phyloP scores from a whole-genome alignment of 768 basidiomycete genomes.

The Trametes cinnabarina region DNA sequence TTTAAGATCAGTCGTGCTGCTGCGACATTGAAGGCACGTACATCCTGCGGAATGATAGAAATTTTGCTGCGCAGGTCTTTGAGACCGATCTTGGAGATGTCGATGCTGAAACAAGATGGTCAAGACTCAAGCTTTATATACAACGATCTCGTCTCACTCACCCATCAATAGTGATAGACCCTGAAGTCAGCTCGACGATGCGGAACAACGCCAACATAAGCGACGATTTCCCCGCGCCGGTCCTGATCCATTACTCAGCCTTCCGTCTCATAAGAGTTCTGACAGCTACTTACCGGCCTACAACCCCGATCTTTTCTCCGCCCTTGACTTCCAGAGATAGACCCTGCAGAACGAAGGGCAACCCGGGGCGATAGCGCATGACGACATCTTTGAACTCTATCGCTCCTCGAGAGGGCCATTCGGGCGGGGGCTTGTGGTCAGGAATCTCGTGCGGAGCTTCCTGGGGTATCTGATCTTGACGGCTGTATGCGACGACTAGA shows the following conservation, averaged over 20 bases:
- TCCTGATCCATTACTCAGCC: slow-evolving; percentile 22
- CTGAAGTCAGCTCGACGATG: slow-evolving; percentile 62
- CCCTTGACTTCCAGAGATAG: slow-evolving; percentile 57
- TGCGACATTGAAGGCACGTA: slow-evolving; percentile 32
- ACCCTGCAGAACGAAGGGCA: slow-evolving; percentile 70
- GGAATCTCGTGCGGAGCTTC: slow-evolving; percentile 65
- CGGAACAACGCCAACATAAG: slow-evolving; percentile 66
- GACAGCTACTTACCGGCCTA: slow-evolving; percentile 45
- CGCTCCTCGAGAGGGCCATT: slow-evolving; percentile 64
- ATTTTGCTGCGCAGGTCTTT: slow-evolving; percentile 57
- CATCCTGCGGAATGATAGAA: slow-evolving; percentile 69
- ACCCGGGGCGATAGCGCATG: slow-evolving; percentile 65
- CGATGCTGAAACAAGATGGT: slow-evolving; percentile 37
- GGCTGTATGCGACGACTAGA: slow-evolving; percentile 54
- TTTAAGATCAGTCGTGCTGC: not conserved
- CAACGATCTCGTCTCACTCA: slow-evolving; percentile 30
- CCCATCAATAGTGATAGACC: slow-evolving; percentile 65
- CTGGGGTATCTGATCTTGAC: slow-evolving; percentile 49
- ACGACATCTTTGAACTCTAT: slow-evolving; percentile 60
- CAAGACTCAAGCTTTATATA: no score
- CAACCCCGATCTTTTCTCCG: slow-evolving; percentile 78
- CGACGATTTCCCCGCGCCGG: slow-evolving; percentile 61
- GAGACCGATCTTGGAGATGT: slow-evolving; percentile 69
- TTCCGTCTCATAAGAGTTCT: no score
- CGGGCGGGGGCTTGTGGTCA: slow-evolving; percentile 48